Conservation (phyloP, 2,329 filamentous ascomycete species). For the Piedraia hortae region DNA sequence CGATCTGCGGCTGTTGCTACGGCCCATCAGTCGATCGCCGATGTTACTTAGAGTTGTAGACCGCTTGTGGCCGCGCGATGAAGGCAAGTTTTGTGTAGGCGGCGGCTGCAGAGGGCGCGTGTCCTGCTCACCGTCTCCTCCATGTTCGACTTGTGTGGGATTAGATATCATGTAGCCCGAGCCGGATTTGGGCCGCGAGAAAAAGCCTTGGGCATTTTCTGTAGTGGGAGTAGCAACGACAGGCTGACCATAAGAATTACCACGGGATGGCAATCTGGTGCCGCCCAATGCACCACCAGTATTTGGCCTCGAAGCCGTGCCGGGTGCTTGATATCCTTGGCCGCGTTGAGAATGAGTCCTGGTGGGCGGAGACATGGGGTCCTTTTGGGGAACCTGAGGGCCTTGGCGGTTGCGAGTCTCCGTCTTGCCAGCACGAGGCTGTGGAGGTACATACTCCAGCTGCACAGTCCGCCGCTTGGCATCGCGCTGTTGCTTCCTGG, state of each 20-base stretch:
- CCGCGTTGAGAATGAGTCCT: conserved; percentile 1
- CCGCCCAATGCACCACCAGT: conserved; percentile 52
- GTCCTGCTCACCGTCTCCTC: conserved; percentile 17
- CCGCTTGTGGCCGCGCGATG: conserved; percentile 34
- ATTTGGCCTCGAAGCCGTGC: conserved; percentile 32
- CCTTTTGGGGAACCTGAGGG: too few relatives aligned
- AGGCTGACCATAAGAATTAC: conserved; percentile 63
- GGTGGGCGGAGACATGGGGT: too few relatives aligned
- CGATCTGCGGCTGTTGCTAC: conserved; percentile 20
- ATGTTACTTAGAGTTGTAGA: conserved; percentile 28
- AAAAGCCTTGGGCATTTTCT: conserved; percentile 68
- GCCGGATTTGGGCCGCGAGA: conserved; percentile 45
- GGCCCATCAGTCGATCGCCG: conserved; percentile 59
- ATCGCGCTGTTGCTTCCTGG: conserved; percentile 36
- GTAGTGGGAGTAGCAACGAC: conserved; percentile 63
- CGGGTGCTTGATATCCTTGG: conserved; percentile 11
- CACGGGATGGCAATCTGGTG: conserved; percentile 38
- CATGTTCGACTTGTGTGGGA: conserved; percentile 25
- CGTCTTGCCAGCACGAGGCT: conserved; percentile 75
- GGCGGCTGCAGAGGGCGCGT: conserved; percentile 36
- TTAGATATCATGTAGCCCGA: conserved; percentile 45
- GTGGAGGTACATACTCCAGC: conserved; percentile 86
- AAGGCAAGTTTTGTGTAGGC: conserved; percentile 39
- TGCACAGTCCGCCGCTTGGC: conserved; percentile 85
- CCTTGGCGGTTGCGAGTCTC: too few relatives aligned